These are phyloP conservation scores for Vaccinium macrocarpon DNA, from an alignment of 148 eudicot species.

Conservation along the genomic window DNA sequence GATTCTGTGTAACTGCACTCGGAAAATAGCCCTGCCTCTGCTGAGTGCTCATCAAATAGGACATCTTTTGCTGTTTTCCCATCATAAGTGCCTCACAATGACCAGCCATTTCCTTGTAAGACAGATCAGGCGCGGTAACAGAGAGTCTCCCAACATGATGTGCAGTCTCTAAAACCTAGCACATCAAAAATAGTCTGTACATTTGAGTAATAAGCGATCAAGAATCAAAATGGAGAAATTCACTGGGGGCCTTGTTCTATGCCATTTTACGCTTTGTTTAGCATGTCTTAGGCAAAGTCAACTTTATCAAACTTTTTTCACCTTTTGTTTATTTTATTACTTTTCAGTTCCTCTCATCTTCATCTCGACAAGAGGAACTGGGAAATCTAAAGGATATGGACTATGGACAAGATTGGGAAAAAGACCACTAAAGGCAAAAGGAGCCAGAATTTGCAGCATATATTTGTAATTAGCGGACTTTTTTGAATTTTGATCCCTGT, in stretches of 20 bases:
- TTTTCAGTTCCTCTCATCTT: not conserved
- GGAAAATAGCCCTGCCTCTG: constrained; percentile 37
- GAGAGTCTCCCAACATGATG: constrained; percentile 85
- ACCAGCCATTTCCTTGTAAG: constrained; percentile 85
- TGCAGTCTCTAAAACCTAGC: constrained; percentile 76
- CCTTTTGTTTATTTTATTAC: not conserved
- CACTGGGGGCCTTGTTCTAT: not conserved
- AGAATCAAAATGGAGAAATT: constrained; percentile 1
- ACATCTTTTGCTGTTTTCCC: constrained; percentile 92
- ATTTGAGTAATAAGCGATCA: not conserved
- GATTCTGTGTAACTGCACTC: constrained; percentile 22
- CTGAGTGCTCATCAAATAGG: constrained; percentile 55
- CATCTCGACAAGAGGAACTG: not conserved
- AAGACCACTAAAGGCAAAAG: not conserved
- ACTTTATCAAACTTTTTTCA: not conserved
- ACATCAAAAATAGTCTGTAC: not conserved
- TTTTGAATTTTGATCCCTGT: not conserved
- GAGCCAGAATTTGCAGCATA: not conserved
- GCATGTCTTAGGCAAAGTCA: not conserved
- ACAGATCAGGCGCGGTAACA: constrained; percentile 60
- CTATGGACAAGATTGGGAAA: not conserved
- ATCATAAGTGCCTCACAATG: constrained; percentile 82
- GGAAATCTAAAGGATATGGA: not conserved
- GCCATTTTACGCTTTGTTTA: not conserved
- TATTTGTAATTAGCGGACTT: not conserved